Evolutionary conservation across 805 yeast species (phyloP).

Genomic region (Pichia pseudocactophila): DNA sequence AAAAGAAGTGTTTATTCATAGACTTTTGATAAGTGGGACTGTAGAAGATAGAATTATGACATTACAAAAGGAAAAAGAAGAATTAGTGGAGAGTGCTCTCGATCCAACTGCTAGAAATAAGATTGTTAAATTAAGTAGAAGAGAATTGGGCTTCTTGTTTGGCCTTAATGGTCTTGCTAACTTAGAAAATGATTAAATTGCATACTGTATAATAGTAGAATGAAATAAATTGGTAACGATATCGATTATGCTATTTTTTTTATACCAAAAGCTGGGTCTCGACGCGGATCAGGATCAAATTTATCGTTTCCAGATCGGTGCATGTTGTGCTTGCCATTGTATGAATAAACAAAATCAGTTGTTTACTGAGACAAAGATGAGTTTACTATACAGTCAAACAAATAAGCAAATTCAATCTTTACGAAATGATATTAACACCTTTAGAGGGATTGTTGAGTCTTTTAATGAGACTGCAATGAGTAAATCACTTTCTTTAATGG

Average conservation of each 20-base stretch:
- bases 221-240: not conserved
- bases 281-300: too few species aligned
- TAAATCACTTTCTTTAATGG: slow-evolving; percentile 47
- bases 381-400: slow-evolving; percentile 84
- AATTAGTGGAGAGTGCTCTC: slow-evolving; percentile 72
- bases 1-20: slow-evolving; percentile 65
- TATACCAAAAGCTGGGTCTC: too few species aligned
- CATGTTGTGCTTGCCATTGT: too few species aligned
- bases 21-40: slow-evolving; percentile 57
- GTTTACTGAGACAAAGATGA: slow-evolving; percentile 30
- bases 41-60: slow-evolving; percentile 86
- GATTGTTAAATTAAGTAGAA: slow-evolving; percentile 53
- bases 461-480: slow-evolving; percentile 24
- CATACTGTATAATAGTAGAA: not conserved
- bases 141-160: slow-evolving; percentile 69
- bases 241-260: not conserved
- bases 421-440: slow-evolving; percentile 55
- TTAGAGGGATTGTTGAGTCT: slow-evolving; percentile 56
- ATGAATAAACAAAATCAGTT: not conserved
- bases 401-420: slow-evolving; percentile 72
- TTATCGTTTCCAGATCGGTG: too few species aligned
- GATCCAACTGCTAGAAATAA: slow-evolving; percentile 65
- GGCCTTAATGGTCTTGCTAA: slow-evolving; percentile 33
- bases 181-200: slow-evolving; percentile 16
- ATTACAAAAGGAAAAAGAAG: slow-evolving; percentile 71